Conservation (phyloP, 2,329 filamentous ascomycete species). For the Fusarium tuaranense region DNA sequence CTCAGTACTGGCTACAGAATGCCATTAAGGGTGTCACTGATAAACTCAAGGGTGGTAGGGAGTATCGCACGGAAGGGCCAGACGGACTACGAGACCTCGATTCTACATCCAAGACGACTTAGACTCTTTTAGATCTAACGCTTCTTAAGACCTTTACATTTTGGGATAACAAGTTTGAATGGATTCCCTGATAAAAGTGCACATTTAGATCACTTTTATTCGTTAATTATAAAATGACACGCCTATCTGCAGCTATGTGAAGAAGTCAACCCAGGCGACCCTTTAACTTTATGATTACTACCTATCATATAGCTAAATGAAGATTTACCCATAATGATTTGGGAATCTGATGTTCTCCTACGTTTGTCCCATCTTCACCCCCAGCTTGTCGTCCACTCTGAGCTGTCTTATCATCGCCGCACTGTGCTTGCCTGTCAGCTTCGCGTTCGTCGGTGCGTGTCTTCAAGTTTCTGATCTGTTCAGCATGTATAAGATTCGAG, state of each 20-base stretch:
- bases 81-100: slow-evolving; percentile 58
- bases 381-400: background rate
- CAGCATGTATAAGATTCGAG: background rate
- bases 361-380: too few relatives aligned
- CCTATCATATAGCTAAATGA: background rate
- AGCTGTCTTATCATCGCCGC: background rate
- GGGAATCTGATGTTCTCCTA: too few relatives aligned
- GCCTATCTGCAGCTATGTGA: too few relatives aligned
- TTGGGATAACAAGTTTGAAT: background rate
- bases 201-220: background rate
- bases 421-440: background rate
- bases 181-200: background rate
- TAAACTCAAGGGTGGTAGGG: slow-evolving; percentile 14
- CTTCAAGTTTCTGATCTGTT: background rate
- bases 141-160: background rate
- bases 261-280: too few relatives aligned
- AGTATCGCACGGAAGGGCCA: slow-evolving; percentile 16
- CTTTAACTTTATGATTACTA: background rate
- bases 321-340: background rate
- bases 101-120: background rate
- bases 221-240: background rate
- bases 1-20: slow-evolving; percentile 27
- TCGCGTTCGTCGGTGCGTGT: background rate
- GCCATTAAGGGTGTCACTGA: slow-evolving; percentile 19
- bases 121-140: background rate